These are phyloP conservation scores for Daldinia concentrica DNA, from an alignment of 495 filamentous ascomycete genomes.

Conservation along the genomic window DNA sequence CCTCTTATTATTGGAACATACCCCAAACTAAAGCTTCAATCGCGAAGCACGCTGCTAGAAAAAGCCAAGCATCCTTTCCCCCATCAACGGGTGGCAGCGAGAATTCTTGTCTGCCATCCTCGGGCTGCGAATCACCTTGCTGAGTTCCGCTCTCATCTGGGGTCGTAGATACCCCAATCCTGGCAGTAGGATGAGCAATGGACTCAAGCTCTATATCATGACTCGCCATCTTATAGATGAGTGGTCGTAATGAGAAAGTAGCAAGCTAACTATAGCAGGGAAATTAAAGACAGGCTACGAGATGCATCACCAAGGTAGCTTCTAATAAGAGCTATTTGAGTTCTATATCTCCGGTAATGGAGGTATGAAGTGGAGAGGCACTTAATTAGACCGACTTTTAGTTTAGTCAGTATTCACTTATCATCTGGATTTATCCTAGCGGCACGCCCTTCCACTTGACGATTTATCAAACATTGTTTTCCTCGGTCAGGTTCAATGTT, in stretches of 20 bases:
- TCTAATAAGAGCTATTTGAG: slow-evolving; percentile 4
- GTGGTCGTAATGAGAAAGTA: background rate
- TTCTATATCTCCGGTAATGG: slow-evolving; percentile 24
- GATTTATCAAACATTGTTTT: background rate
- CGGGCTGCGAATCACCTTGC: slow-evolving; percentile 7
- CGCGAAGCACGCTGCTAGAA: slow-evolving; percentile 63
- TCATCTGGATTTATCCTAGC: slow-evolving; percentile 14
- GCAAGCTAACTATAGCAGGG: background rate
- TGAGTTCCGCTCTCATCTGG: background rate
- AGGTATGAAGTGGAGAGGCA: slow-evolving; percentile 26
- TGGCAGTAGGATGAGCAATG: slow-evolving; percentile 4
- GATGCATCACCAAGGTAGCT: background rate
- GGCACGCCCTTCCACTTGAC: slow-evolving; percentile 1
- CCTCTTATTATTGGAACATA: slow-evolving; percentile 36
- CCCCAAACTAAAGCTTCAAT: slow-evolving; percentile 69
- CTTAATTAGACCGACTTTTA: slow-evolving; percentile 29
- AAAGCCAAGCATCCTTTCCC: slow-evolving; percentile 67
- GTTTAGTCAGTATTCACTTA: slow-evolving; percentile 7
- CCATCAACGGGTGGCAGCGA: slow-evolving; percentile 63
- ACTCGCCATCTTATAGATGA: slow-evolving; percentile 24
- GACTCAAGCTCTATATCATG: slow-evolving; percentile 35
- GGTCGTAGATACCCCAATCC: slow-evolving; percentile 4
- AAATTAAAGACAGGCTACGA: background rate
- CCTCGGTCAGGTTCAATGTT: background rate
- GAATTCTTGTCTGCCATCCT: slow-evolving; percentile 41